These are phyloP conservation scores for Ampelomyces quisqualis DNA, from an alignment of 2,329 filamentous ascomycete genomes.

Conservation along the genomic window DNA sequence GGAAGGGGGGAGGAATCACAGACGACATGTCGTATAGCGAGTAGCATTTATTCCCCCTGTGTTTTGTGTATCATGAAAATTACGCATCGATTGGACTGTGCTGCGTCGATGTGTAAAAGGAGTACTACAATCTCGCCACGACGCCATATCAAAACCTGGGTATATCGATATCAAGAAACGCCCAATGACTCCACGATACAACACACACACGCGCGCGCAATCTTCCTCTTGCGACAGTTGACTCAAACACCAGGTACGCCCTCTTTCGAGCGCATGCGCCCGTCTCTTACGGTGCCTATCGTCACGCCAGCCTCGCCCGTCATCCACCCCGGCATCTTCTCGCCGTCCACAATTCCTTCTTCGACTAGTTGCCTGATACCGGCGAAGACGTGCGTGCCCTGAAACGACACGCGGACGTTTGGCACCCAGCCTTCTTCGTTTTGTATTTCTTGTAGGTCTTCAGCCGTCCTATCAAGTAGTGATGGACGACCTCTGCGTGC, in stretches of 20 bases:
- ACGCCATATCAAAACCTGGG: slow-evolving; percentile 24
- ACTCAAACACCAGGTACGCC: slow-evolving; percentile 27
- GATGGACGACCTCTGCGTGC: slow-evolving; percentile 35
- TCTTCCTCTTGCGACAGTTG: too few species aligned
- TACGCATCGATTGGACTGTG: background rate
- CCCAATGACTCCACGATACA: slow-evolving; percentile 10
- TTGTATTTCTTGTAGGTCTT: slow-evolving; percentile 32
- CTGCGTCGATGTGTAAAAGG: too few species aligned
- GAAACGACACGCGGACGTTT: slow-evolving; percentile 65
- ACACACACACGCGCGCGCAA: too few species aligned
- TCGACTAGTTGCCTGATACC: slow-evolving; percentile 78
- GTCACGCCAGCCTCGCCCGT: slow-evolving; percentile 83
- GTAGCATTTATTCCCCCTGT: too few species aligned
- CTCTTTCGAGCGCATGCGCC: slow-evolving; percentile 55
- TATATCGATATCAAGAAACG: slow-evolving; percentile 28
- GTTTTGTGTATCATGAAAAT: too few species aligned
- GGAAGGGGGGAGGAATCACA: too few species aligned
- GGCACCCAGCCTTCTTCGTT: slow-evolving; percentile 54
- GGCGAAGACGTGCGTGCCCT: slow-evolving; percentile 76
- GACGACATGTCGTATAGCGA: too few species aligned
- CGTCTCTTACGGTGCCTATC: slow-evolving; percentile 66
- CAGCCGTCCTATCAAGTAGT: slow-evolving; percentile 36
- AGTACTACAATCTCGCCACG: background rate
- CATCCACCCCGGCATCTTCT: slow-evolving; percentile 85
- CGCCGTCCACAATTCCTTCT: slow-evolving; percentile 70